These are phyloP conservation scores for Saccharomycopsis sp. DNA, from an alignment of 805 yeast species.

Conservation along the genomic window DNA sequence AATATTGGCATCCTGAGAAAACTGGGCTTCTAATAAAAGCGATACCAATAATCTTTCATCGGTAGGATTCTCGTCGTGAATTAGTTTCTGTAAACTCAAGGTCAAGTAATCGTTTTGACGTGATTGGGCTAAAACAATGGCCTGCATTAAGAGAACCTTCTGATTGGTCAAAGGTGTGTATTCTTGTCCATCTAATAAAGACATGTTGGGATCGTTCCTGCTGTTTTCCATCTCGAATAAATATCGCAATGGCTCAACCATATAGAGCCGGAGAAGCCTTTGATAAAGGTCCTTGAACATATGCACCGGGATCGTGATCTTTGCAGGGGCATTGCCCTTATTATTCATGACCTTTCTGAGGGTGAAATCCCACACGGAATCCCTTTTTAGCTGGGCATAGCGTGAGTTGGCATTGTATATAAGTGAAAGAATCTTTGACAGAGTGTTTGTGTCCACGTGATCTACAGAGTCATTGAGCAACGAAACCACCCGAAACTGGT, in stretches of 20 bases:
- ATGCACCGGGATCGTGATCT: background rate
- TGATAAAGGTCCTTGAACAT: background rate
- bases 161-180: background rate
- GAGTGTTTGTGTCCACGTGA: background rate
- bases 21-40: background rate
- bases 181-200: background rate
- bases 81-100: background rate
- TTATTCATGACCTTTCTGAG: background rate
- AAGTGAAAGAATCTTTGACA: background rate
- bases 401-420: background rate
- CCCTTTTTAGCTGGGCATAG: background rate
- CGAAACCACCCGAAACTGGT: background rate
- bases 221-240: background rate
- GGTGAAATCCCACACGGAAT: background rate
- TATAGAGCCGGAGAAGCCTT: background rate
- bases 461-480: background rate
- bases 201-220: background rate
- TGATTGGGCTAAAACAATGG: background rate
- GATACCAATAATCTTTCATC: background rate
- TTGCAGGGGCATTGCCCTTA: background rate
- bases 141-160: background rate
- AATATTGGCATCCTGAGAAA: background rate
- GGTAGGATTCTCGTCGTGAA: background rate
- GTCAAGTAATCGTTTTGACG: background rate
- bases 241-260: background rate